Percentiles rank a stretch among this genome's conserved stretches.
Evolutionary conservation across 768 basidiomycete genomes (phyloP).

Genomic region (Nidularia pulvinata): DNA sequence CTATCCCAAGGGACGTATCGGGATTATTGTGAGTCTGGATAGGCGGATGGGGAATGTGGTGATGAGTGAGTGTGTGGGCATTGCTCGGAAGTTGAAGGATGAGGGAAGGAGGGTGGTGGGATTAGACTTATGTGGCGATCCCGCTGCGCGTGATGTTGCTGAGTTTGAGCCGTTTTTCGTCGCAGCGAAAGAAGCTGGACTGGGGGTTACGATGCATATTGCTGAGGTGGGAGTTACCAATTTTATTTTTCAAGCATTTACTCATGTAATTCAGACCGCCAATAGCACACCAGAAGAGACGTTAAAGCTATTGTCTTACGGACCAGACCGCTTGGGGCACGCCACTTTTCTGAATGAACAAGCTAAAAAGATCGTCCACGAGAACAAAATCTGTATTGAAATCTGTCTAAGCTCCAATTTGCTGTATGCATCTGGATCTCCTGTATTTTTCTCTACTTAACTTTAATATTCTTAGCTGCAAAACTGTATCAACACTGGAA

Average conservation of each 20-base stretch:
- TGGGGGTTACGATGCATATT: slow-evolving; percentile 80
- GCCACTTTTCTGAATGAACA: slow-evolving; percentile 77
- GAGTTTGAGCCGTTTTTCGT: slow-evolving; percentile 49
- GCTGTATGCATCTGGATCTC: slow-evolving; percentile 40
- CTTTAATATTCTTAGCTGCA: slow-evolving; percentile 43
- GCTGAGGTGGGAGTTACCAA: slow-evolving; percentile 60
- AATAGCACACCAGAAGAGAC: slow-evolving; percentile 42
- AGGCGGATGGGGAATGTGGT: slow-evolving; percentile 56
- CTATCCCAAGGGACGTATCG: slow-evolving; percentile 49
- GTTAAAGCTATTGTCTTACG: slow-evolving; percentile 53
- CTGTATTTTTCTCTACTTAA: neutral
- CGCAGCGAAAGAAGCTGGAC: slow-evolving; percentile 54
- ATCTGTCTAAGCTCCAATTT: slow-evolving; percentile 84
- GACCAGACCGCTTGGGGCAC: slow-evolving; percentile 74
- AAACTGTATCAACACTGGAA: slow-evolving; percentile 64
- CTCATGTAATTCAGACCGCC: too few relatives aligned
- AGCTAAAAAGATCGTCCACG: slow-evolving; percentile 52
- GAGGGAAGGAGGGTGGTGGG: slow-evolving; percentile 71
- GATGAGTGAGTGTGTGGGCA: slow-evolving; percentile 52
- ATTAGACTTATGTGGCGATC: slow-evolving; percentile 82
- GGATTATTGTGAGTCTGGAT: slow-evolving; percentile 75
- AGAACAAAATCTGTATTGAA: slow-evolving; percentile 63
- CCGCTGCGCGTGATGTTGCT: slow-evolving; percentile 55
- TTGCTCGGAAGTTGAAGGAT: slow-evolving; percentile 52
- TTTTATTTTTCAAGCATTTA: too few relatives aligned